Evolutionary conservation across 768 basidiomycete genomes (phyloP), one percentile per base, ranked within the genome.

Genomic region (Boletus rubescentipes): DNA sequence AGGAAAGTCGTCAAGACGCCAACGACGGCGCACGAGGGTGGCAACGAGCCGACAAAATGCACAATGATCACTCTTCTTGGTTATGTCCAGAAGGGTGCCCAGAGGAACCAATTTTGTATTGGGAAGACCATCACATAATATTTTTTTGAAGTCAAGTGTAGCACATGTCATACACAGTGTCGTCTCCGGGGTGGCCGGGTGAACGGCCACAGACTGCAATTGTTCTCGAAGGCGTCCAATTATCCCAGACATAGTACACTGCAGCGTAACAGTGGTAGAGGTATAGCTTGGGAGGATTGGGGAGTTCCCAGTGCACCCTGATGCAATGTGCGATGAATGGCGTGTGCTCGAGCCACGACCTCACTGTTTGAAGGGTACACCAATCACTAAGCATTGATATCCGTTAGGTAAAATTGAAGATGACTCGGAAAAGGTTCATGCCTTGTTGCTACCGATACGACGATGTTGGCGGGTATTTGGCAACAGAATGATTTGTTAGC

Each of bases 41-140:
- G 51, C 26, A 18, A 60, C 16, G 20, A 65, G 55, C 15, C 51
- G 50, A 31, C 63, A 65, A 23, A 65, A 62, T 14, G 45, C 39
- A 36, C 63, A 65, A 8, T 35, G 30, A 20, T 37, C 48, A 0
- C 29, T 20, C 40, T 60, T 65, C 9, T 35, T 2, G 4, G 30
- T 23, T 2, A 65, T 57, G 15, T 59, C 53, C 5, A 16, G 10
- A 32, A 65, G 29, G 6, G 21, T 23, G 20, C 60, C 63, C 0
- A 65, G 45, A 10, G 47, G 26, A 2, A 48, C 5, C 48, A 4
- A 40, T 6, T 39, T 36, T 15, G 32, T 35, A 1, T 48, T n/a
- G 3, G 52, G 34, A 37, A 65, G 47, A 3, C 62, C 62, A 11
- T 63, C 39, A 12, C 52, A 48, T 16, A 63, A 40, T 7, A 63